Percentiles rank a stretch among this genome's conserved stretches.
Evolutionary conservation across 2,329 filamentous ascomycete species (phyloP).

Genomic region (Colletotrichum orchidophilum): DNA sequence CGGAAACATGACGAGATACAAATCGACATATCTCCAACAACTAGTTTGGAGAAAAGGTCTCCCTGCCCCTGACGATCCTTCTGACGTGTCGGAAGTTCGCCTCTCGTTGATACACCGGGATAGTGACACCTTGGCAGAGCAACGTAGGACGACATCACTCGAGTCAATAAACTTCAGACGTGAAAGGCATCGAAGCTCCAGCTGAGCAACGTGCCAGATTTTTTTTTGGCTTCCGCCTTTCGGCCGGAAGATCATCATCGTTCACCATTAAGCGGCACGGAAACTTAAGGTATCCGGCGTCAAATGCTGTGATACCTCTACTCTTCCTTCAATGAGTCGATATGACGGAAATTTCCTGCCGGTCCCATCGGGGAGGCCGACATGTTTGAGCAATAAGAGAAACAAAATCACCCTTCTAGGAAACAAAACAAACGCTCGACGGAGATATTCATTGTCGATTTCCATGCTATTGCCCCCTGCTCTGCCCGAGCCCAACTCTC

Average conservation of each 20-base stretch:
- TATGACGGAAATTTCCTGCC: background rate
- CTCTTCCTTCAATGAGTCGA: background rate
- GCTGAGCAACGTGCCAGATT: background rate
- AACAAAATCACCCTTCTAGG: background rate
- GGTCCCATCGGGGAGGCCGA: background rate
- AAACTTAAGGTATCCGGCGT: background rate
- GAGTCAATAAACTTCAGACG: constrained; percentile 11
- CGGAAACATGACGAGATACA: background rate
- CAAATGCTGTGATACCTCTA: background rate
- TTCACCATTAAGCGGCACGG: background rate
- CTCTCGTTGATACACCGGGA: no score
- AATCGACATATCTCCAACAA: background rate
- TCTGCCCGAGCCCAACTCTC: background rate
- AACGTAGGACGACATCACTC: background rate
- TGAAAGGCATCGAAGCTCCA: background rate
- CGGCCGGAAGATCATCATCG: background rate
- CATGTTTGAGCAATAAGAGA: background rate
- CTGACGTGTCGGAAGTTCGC: background rate
- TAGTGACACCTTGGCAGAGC: background rate
- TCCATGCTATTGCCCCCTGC: background rate
- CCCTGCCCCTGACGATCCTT: background rate
- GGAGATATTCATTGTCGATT: background rate
- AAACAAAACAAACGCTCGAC: background rate
- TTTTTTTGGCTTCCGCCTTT: no score
- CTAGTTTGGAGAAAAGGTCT: background rate